Evolutionary conservation across 2,329 filamentous ascomycete species (phyloP), one percentile per base, ranked within the genome.

Genomic region (Drechslerella dactyloides): DNA sequence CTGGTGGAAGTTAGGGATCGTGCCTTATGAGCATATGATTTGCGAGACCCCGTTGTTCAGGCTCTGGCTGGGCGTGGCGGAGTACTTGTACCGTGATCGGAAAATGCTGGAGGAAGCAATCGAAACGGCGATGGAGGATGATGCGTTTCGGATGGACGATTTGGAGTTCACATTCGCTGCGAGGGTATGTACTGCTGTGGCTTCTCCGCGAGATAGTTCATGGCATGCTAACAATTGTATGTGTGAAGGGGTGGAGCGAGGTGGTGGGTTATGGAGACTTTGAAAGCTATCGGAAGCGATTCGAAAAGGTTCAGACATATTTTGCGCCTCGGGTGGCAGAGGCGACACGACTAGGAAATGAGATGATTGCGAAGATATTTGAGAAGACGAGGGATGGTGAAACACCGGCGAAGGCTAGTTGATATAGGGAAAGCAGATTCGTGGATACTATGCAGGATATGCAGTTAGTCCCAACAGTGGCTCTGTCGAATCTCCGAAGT

Each of bases 1-100:
- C 81, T 99, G 94, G 94, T 94, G 90, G 78, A 90, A 91, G 75
- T 85, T 97, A 51, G 90, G 88, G 35, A 99, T 97, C 77, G 90
- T 96, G 53, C 94, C 94, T 0, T 99, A 99, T 80, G 93, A 99
- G 80, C 96, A 99, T 82, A 99, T 99, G 93, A 96, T 99, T 76
- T 99, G 94, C 82, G 96, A 92, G 60, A 99, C 94, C 42, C 94
- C 94, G 82, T 86, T 97, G 52, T 99, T 99, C 83, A 90, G 94
- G 56, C 86, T 99, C 74, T 97, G 94, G 87, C 85, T 99, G 35
- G 94, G 94, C 64, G 96, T 97, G n/a, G 93, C 93, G 0, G 94
- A 99, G 81, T 93, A 96, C 79, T 84, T 99, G 40, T 99, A 97
- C 83, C 89, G 92, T 74, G 92, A 93, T 77, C 84, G 86, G 17